These are phyloP conservation scores for Mrakia blollopis DNA, from an alignment of 768 basidiomycete species.

Conservation along the genomic window DNA sequence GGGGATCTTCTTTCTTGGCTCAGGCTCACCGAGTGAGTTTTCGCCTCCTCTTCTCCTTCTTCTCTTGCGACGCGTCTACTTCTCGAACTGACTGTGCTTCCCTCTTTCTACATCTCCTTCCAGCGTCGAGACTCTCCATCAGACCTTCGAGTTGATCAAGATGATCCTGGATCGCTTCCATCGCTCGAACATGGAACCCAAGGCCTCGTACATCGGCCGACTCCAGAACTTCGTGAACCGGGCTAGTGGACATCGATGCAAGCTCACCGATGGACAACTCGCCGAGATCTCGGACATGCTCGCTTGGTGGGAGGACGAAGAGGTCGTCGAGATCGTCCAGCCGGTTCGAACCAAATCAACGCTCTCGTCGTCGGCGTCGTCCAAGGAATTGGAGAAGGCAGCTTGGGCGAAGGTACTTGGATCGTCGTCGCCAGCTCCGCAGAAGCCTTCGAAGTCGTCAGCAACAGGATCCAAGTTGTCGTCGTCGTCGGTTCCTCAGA, in stretches of 20 bases:
- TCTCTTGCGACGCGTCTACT: background rate
- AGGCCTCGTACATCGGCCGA: slow-evolving; percentile 51
- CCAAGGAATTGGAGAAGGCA: background rate
- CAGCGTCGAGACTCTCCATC: slow-evolving; percentile 69
- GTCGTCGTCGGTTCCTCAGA: background rate
- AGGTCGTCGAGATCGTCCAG: slow-evolving; percentile 55
- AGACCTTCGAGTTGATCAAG: slow-evolving; percentile 77
- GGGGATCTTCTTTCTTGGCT: slow-evolving; percentile 79
- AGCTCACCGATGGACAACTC: slow-evolving; percentile 50
- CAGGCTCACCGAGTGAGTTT: slow-evolving; percentile 74
- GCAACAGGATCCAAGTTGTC: background rate
- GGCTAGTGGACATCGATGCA: slow-evolving; percentile 38
- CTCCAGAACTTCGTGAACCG: slow-evolving; percentile 50
- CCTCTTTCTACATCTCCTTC: background rate
- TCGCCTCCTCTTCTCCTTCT: background rate
- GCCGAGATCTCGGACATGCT: slow-evolving; percentile 64
- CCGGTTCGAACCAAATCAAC: background rate
- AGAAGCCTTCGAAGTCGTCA: background rate
- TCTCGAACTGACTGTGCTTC: background rate
- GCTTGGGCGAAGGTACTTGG: slow-evolving; percentile 1
- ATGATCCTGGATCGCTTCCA: slow-evolving; percentile 72
- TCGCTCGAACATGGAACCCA: slow-evolving; percentile 51
- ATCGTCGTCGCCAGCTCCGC: background rate
- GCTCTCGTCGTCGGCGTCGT: background rate
- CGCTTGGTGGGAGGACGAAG: slow-evolving; percentile 53